Evolutionary conservation across 352 stramenopile genomes (phyloP).

Genomic region (Blastocystis sp.): DNA sequence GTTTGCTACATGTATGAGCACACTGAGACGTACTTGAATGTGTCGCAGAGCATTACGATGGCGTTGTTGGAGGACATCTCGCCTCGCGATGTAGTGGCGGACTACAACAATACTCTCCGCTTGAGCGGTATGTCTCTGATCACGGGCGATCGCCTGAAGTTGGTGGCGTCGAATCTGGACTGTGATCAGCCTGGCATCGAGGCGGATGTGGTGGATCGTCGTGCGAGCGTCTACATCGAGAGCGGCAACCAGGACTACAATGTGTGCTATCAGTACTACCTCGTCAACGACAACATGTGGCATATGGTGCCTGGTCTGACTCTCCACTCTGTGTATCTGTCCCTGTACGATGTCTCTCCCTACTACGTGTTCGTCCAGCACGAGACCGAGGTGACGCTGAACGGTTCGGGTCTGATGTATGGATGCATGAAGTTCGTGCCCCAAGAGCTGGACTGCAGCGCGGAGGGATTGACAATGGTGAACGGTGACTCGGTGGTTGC

Average conservation of each 20-base stretch:
- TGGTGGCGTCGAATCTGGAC: not conserved
- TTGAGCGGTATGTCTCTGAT: not conserved
- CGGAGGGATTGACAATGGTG: not conserved
- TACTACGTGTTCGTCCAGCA: not conserved
- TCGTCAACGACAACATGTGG: not conserved
- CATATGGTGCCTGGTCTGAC: not conserved
- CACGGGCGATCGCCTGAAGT: slow-evolving; percentile 23
- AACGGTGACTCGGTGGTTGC: not conserved
- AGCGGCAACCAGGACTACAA: not conserved
- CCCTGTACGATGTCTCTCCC: not conserved
- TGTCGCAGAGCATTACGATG: not conserved
- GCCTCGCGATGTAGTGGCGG: not conserved
- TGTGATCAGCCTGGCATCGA: not conserved
- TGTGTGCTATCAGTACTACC: slow-evolving; percentile 40
- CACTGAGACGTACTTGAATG: not conserved
- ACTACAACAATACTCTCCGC: not conserved
- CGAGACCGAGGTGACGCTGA: not conserved
- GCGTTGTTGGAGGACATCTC: not conserved
- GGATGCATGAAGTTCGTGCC: slow-evolving; percentile 56
- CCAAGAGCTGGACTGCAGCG: not conserved
- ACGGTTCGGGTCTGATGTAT: not conserved
- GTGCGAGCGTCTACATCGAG: not conserved
- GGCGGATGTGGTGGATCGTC: slow-evolving; percentile 15
- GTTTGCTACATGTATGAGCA: slow-evolving; percentile 39
- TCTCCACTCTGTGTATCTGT: not conserved